Conservation (phyloP, 148 eudicot species). For the Heliosperma pusillum region DNA sequence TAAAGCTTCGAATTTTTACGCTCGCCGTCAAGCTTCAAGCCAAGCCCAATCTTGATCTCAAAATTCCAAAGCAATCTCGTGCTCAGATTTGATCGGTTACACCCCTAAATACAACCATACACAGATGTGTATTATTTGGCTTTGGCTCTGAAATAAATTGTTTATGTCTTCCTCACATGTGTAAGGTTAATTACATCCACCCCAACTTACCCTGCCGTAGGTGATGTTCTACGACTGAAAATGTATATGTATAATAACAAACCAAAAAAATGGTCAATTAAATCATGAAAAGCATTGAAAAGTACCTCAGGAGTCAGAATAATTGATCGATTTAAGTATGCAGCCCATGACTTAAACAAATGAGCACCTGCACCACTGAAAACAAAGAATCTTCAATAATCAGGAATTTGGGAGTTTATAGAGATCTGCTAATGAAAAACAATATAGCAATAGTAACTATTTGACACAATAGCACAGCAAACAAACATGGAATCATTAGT, state of each 20-base stretch:
- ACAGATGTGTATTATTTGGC: too few relatives aligned
- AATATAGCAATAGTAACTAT: neutral
- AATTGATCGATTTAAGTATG: slow-evolving; percentile 76
- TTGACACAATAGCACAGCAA: neutral
- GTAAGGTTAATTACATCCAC: neutral
- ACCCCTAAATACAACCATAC: too few relatives aligned
- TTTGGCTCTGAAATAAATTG: too few relatives aligned
- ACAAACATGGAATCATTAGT: neutral
- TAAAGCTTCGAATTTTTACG: too few relatives aligned
- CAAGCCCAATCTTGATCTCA: too few relatives aligned
- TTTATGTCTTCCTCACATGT: neutral
- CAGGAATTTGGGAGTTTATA: neutral
- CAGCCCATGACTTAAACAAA: slow-evolving; percentile 91
- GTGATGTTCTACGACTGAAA: neutral
- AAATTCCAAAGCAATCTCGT: too few relatives aligned
- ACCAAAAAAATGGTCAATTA: neutral
- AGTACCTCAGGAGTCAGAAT: slow-evolving; percentile 93
- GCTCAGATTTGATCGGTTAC: too few relatives aligned
- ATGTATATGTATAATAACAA: neutral
- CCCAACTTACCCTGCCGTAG: neutral
- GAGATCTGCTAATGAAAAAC: neutral
- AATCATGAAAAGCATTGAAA: neutral
- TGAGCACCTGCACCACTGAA: slow-evolving; percentile 95
- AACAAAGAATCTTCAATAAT: slow-evolving; percentile 11
- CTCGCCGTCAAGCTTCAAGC: too few relatives aligned